Percentiles rank a stretch among this genome's conserved stretches.
Evolutionary conservation across 495 filamentous ascomycete species (phyloP).

Genomic region (Penicillium ucsense): DNA sequence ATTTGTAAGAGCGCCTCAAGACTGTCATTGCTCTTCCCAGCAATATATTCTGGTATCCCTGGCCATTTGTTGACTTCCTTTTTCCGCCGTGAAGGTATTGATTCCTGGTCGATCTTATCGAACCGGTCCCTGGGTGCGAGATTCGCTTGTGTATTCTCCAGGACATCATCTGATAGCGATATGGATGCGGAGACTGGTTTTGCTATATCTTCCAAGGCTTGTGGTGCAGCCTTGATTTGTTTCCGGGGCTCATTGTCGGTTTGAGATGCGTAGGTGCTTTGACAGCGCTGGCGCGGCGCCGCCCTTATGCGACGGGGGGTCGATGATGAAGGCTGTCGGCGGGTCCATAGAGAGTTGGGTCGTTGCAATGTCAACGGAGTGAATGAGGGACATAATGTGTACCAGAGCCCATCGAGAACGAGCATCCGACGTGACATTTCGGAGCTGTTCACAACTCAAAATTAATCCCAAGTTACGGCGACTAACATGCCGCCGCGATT

Average conservation of each 20-base stretch:
- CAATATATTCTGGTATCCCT: background rate
- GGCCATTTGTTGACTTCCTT: background rate
- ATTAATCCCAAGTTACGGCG: background rate
- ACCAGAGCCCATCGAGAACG: slow-evolving; percentile 54
- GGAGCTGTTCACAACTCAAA: slow-evolving; percentile 1
- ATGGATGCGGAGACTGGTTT: background rate
- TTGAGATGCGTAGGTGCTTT: slow-evolving; percentile 7
- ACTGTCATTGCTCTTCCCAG: slow-evolving; percentile 7
- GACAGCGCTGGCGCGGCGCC: slow-evolving; percentile 10
- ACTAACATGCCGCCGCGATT: background rate
- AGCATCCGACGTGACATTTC: slow-evolving; percentile 40
- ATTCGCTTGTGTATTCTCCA: background rate
- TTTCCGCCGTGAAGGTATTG: background rate
- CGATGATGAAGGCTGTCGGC: slow-evolving; percentile 1
- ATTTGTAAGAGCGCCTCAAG: slow-evolving; percentile 22
- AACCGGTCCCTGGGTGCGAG: background rate
- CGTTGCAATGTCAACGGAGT: slow-evolving; percentile 10
- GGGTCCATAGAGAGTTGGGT: slow-evolving; percentile 1
- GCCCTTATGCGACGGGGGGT: slow-evolving; percentile 3
- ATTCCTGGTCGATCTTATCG: background rate
- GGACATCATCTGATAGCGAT: background rate
- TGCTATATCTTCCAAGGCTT: background rate
- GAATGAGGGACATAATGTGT: slow-evolving; percentile 55
- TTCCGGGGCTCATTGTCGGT: background rate
- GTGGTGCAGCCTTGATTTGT: background rate